A percentile compares a stretch with the other conserved stretches of the same genome.
These are phyloP conservation scores for Nannizziopsis arthrosporioides DNA, from an alignment of 2,329 filamentous ascomycete genomes.

Conservation along the genomic window DNA sequence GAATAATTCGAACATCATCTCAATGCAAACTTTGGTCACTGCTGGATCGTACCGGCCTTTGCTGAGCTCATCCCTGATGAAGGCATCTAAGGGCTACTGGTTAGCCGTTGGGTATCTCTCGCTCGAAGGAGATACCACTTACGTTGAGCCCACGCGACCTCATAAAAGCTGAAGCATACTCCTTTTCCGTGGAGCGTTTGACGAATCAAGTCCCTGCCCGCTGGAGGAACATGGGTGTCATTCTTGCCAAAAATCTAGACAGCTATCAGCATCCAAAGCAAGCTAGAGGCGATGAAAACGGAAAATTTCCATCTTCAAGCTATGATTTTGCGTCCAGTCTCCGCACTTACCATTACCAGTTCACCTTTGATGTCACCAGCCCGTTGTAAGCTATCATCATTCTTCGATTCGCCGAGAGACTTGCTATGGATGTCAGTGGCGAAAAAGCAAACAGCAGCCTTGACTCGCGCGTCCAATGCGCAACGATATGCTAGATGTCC, in stretches of 20 bases:
- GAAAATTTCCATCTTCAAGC: neutral
- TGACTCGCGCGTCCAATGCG: slow-evolving; percentile 63
- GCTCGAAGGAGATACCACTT: slow-evolving; percentile 22
- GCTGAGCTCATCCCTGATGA: slow-evolving; percentile 82
- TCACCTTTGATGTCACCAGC: slow-evolving; percentile 63
- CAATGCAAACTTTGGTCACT: slow-evolving; percentile 76
- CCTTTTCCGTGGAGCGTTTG: slow-evolving; percentile 67
- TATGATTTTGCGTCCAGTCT: neutral
- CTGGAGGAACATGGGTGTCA: slow-evolving; percentile 78
- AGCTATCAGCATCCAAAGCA: neutral
- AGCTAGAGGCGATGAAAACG: neutral
- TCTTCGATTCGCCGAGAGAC: slow-evolving; percentile 58
- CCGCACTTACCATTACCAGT: slow-evolving; percentile 51
- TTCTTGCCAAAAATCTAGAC: slow-evolving; percentile 70
- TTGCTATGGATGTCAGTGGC: slow-evolving; percentile 79
- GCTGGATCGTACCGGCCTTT: slow-evolving; percentile 91
- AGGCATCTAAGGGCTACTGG: slow-evolving; percentile 50
- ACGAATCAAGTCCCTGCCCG: slow-evolving; percentile 71
- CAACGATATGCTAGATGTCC: slow-evolving; percentile 70
- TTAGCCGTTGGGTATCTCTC: neutral
- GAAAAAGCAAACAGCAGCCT: slow-evolving; percentile 75
- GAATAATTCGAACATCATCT: slow-evolving; percentile 80
- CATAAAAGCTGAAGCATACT: slow-evolving; percentile 68
- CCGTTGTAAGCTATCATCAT: slow-evolving; percentile 50
- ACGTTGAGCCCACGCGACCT: slow-evolving; percentile 85